These are phyloP conservation scores for Pseudozyma hubeiensis DNA, from an alignment of 1,284 basidiomycete species.

Conservation along the genomic window DNA sequence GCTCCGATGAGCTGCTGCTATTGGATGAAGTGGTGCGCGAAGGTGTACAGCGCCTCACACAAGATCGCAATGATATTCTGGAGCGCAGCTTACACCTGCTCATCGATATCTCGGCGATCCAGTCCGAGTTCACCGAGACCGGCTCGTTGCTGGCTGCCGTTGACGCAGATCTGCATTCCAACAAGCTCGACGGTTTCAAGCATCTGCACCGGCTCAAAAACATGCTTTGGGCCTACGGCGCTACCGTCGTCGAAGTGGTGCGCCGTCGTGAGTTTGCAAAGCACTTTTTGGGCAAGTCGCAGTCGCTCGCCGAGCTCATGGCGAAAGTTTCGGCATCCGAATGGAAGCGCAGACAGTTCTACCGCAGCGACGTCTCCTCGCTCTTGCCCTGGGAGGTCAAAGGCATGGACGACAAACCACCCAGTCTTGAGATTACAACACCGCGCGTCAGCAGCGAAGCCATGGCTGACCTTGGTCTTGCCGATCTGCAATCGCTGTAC, in stretches of 20 bases:
- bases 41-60: slow-evolving; percentile 49
- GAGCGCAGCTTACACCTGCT: slow-evolving; percentile 59
- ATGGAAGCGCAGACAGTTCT: slow-evolving; percentile 53
- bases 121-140: slow-evolving; percentile 65
- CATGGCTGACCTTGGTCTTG: slow-evolving; percentile 44
- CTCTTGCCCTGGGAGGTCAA: slow-evolving; percentile 62
- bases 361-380: slow-evolving; percentile 46
- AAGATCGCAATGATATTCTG: slow-evolving; percentile 66
- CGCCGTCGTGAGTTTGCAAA: slow-evolving; percentile 82
- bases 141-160: slow-evolving; percentile 51
- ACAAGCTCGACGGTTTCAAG: slow-evolving; percentile 78
- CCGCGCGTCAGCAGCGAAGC: slow-evolving; percentile 40
- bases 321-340: slow-evolving; percentile 60
- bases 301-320: slow-evolving; percentile 66
- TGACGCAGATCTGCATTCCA: slow-evolving; percentile 55
- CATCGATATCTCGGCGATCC: slow-evolving; percentile 65
- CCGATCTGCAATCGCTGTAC: slow-evolving; percentile 54
- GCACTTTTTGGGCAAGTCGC: slow-evolving; percentile 57
- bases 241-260: slow-evolving; percentile 89
- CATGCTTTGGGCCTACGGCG: slow-evolving; percentile 92
- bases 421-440: slow-evolving; percentile 63
- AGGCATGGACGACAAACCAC: slow-evolving; percentile 57
- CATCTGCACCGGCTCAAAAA: slow-evolving; percentile 88
- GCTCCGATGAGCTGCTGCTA: slow-evolving; percentile 52
- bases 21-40: slow-evolving; percentile 59